Conservation (phyloP, 2,329 filamentous ascomycete genomes). For the Xylariales sp. region DNA sequence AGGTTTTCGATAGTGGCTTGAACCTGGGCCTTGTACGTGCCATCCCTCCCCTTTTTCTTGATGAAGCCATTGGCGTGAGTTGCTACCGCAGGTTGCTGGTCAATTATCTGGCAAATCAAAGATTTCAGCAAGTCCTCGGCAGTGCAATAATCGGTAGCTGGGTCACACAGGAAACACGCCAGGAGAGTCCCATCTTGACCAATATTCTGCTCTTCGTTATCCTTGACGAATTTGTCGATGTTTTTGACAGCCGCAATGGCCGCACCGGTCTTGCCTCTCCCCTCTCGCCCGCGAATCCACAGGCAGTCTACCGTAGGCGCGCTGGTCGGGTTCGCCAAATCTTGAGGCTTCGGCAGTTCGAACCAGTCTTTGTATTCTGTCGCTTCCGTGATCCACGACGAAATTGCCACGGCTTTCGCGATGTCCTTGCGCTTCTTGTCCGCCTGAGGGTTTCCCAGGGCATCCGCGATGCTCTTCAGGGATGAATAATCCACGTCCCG, state of each 20-base stretch:
- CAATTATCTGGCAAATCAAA: slow-evolving; percentile 31
- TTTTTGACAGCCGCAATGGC: slow-evolving; percentile 31
- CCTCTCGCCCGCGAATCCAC: slow-evolving; percentile 36
- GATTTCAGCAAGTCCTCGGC: slow-evolving; percentile 37
- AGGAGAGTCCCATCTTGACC: slow-evolving; percentile 26
- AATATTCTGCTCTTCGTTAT: slow-evolving; percentile 15
- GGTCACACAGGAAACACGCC: slow-evolving; percentile 38
- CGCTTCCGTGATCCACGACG: too few species aligned
- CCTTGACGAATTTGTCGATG: slow-evolving; percentile 24
- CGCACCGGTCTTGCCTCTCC: slow-evolving; percentile 36
- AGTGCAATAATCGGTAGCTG: slow-evolving; percentile 28
- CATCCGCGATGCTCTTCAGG: slow-evolving; percentile 25
- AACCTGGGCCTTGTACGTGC: slow-evolving; percentile 14
- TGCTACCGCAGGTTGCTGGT: slow-evolving; percentile 26
- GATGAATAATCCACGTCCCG: slow-evolving; percentile 28
- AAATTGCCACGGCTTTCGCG: slow-evolving; percentile 30
- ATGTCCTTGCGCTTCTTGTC: background rate
- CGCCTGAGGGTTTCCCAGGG: slow-evolving; percentile 28
- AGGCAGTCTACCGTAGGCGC: slow-evolving; percentile 24
- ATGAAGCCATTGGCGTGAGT: slow-evolving; percentile 30
- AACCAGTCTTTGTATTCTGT: too few species aligned
- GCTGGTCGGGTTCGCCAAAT: background rate
- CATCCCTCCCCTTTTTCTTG: slow-evolving; percentile 25
- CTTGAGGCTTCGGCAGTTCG: too few species aligned
- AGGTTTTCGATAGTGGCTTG: slow-evolving; percentile 30